phyloP scores from a whole-genome alignment of 805 yeast genomes.

The Metschnikowia baotianmanensis region DNA sequence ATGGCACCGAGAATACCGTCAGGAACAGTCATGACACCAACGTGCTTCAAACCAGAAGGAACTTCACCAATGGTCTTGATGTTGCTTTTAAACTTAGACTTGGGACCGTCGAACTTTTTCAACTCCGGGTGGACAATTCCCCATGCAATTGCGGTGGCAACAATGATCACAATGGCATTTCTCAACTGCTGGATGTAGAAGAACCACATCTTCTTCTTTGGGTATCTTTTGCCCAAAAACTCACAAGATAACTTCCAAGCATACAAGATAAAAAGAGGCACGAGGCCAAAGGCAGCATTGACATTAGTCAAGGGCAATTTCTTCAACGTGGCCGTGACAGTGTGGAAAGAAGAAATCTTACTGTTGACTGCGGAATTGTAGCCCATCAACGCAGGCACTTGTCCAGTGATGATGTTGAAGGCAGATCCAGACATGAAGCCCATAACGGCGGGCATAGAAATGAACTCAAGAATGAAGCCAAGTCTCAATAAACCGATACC shows the following conservation, averaged over 20 bases:
- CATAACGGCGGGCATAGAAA: constrained; percentile 86
- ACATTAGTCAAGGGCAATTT: constrained; percentile 63
- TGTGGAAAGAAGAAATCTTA: constrained; percentile 64
- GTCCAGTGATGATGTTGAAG: constrained; percentile 75
- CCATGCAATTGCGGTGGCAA: constrained; percentile 83
- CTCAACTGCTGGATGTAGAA: constrained; percentile 77
- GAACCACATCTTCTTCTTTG: constrained; percentile 51
- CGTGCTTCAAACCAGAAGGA: constrained; percentile 77
- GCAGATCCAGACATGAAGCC: constrained; percentile 98
- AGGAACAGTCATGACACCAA: constrained; percentile 70
- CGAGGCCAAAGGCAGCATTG: constrained; percentile 89
- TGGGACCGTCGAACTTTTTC: constrained; percentile 28
- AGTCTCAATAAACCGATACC: constrained; percentile 81
- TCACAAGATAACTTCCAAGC: constrained; percentile 66
- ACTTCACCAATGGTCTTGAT: constrained; percentile 71
- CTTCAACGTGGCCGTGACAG: constrained; percentile 69
- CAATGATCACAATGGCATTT: constrained; percentile 75
- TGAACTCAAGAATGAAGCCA: constrained; percentile 85
- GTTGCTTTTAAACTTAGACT: constrained; percentile 38
- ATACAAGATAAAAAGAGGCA: constrained; percentile 69
- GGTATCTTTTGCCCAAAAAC: constrained; percentile 60
- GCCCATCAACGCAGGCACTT: constrained; percentile 85
- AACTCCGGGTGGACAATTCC: constrained; percentile 56
- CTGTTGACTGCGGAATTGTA: constrained; percentile 64
- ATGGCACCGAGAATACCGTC: constrained; percentile 54